These are phyloP conservation scores for Colletotrichum lindemuthianum DNA, from an alignment of 2,329 filamentous ascomycete species.

Conservation along the genomic window DNA sequence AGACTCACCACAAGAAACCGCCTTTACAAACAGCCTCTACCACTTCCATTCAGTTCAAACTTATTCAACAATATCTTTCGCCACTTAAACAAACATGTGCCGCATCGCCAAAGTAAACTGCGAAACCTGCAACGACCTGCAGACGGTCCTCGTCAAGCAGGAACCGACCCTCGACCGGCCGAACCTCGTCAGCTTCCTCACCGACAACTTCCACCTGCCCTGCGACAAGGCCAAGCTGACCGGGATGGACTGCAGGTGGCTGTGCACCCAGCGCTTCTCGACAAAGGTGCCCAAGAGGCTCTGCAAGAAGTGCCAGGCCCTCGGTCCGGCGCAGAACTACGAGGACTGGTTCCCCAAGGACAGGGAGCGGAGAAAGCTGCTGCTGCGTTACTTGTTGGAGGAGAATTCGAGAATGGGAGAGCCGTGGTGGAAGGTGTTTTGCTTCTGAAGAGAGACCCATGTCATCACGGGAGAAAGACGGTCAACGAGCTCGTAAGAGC, in stretches of 20 bases:
- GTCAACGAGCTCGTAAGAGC: no score
- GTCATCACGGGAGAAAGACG: neutral
- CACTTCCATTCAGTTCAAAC: neutral
- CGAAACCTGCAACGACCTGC: slow-evolving; percentile 5
- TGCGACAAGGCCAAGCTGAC: slow-evolving; percentile 2
- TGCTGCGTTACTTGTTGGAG: neutral
- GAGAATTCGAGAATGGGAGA: neutral
- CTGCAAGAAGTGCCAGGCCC: slow-evolving; percentile 14
- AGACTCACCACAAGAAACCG: neutral
- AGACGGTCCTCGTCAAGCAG: slow-evolving; percentile 3
- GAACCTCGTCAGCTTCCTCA: slow-evolving; percentile 1
- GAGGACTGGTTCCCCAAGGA: neutral
- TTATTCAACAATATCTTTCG: neutral
- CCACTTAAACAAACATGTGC: neutral
- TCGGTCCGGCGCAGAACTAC: neutral
- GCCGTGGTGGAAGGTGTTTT: slow-evolving; percentile 10
- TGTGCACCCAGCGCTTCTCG: neutral
- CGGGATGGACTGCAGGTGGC: slow-evolving; percentile 2
- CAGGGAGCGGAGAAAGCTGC: neutral
- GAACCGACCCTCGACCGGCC: neutral
- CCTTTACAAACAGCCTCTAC: neutral
- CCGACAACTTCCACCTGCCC: slow-evolving; percentile 6
- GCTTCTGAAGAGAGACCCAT: neutral
- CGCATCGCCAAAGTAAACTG: slow-evolving; percentile 3
- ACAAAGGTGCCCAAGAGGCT: neutral